phyloP scores from a whole-genome alignment of 2,329 filamentous ascomycete genomes.

The Apiospora hydei region DNA sequence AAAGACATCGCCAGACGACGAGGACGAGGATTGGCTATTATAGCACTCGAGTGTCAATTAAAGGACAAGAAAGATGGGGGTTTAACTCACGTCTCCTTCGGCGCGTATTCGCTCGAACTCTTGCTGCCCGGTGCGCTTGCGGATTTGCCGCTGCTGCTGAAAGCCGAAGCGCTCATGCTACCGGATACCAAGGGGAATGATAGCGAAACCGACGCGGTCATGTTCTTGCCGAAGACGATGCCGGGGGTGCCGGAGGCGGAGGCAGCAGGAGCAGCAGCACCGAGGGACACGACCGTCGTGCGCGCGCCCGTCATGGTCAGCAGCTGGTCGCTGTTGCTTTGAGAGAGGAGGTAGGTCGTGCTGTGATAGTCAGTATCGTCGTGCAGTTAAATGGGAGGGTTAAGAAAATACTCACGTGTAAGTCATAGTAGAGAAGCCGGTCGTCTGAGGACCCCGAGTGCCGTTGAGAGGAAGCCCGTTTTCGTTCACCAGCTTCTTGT shows the following conservation, averaged over 20 bases:
- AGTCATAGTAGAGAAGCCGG: not conserved
- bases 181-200: not conserved
- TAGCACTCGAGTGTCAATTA: not conserved
- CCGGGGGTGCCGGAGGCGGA: not conserved
- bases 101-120: not conserved
- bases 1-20: not conserved
- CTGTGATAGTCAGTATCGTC: not conserved
- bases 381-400: not conserved
- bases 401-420: not conserved
- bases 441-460: not conserved
- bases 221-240: conserved; percentile 10
- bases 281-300: not conserved
- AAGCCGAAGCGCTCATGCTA: not conserved
- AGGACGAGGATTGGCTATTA: not conserved
- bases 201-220: not conserved
- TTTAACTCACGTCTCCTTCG: not conserved
- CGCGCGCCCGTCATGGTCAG: conserved; percentile 18
- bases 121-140: not conserved
- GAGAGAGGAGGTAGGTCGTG: not conserved
- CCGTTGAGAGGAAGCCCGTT: not conserved
- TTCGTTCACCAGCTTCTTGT: not conserved
- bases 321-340: not conserved
- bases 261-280: no score
- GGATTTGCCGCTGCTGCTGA: not conserved
- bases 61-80: not conserved